Evolutionary conservation across 2,329 filamentous ascomycete genomes (phyloP).

Genomic region (Pseudogymnoascus verrucosus): DNA sequence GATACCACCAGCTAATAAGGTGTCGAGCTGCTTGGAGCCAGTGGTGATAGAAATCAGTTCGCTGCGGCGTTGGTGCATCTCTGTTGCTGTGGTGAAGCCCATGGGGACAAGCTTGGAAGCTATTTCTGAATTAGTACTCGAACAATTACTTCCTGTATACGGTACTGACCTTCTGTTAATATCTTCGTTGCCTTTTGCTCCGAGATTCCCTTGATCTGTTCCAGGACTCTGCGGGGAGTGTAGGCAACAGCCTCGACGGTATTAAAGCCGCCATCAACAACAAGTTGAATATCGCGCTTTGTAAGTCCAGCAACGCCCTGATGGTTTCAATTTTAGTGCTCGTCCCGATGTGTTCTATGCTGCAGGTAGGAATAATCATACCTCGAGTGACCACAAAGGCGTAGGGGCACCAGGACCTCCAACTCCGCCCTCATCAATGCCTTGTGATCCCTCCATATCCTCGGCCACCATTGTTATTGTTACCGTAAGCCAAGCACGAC

Average conservation of each 20-base stretch:
- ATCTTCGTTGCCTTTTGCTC: constrained; percentile 94
- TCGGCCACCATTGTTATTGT: constrained; percentile 24
- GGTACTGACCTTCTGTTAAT: constrained; percentile 65
- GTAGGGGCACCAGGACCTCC: constrained; percentile 90
- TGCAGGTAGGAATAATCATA: constrained; percentile 31
- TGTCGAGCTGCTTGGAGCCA: constrained; percentile 94
- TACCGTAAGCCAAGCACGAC: not conserved
- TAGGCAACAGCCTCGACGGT: constrained; percentile 96
- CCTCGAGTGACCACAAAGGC: constrained; percentile 77
- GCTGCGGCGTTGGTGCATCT: constrained; percentile 95
- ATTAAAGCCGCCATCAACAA: constrained; percentile 86
- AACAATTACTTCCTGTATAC: not conserved
- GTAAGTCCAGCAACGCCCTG: constrained; percentile 83
- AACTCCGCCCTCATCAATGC: constrained; percentile 64
- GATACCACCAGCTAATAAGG: constrained; percentile 83
- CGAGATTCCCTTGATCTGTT: constrained; percentile 96
- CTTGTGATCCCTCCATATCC: constrained; percentile 53
- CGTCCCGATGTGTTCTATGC: not conserved
- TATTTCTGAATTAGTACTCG: constrained; percentile 29
- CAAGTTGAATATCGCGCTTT: constrained; percentile 89
- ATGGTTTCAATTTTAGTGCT: constrained; percentile 4
- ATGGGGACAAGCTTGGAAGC: constrained; percentile 95
- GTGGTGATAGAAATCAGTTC: constrained; percentile 98
- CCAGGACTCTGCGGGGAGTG: constrained; percentile 71
- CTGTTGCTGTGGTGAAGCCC: constrained; percentile 97